Evolutionary conservation across 371 early-diverging fungal species (phyloP), one percentile per base, ranked within the genome.

Genomic region (Zopfochytrium polystomum): DNA sequence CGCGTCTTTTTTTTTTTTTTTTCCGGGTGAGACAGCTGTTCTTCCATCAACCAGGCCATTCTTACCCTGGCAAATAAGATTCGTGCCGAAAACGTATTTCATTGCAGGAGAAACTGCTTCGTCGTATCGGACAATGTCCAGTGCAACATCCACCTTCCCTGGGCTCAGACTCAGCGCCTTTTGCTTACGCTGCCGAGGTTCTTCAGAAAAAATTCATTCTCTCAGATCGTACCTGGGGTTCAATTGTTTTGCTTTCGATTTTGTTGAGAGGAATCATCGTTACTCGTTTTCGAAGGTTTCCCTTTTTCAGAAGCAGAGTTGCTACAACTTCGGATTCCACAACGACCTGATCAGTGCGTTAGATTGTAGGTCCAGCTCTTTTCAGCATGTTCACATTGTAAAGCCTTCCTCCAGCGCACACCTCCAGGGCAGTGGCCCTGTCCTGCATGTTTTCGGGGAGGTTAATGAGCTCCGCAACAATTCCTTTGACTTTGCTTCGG

Each of bases 201-300:
- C 30, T 34, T 22, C 30, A n/a, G 26, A 6, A 53, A 47, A 32
- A 13, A n/a, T 29, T 18, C 18, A 23, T 23, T 15, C n/a, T 33
- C 7, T 34, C 22, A 27, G 4, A 2, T 25, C 52, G 13, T 58
- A 67, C 63, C 33, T 49, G 38, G 32, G 20, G 15, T 58, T 55
- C 44, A 23, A 67, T 51, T 2, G 13, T 9, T 9, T 51, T 22
- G 5, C 34, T 4, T 26, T 78, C 73, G 45, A 99, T 97, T 70
- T 95, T 96, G 84, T 95, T 96, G 9, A 99, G 77, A 5, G 99
- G 99, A 60, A 99, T 95, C 30, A 99, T 81, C 3, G 95, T 96
- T 32, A 93, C 89, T n/a, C 95, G 85, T 46, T 85, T 87, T 46
- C 84, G 81, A 5, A 97, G 76, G 44, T 79, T 20, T 13, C 93